These are phyloP conservation scores for Lachnellula occidentalis DNA, from an alignment of 2,329 filamentous ascomycete species.

Conservation along the genomic window DNA sequence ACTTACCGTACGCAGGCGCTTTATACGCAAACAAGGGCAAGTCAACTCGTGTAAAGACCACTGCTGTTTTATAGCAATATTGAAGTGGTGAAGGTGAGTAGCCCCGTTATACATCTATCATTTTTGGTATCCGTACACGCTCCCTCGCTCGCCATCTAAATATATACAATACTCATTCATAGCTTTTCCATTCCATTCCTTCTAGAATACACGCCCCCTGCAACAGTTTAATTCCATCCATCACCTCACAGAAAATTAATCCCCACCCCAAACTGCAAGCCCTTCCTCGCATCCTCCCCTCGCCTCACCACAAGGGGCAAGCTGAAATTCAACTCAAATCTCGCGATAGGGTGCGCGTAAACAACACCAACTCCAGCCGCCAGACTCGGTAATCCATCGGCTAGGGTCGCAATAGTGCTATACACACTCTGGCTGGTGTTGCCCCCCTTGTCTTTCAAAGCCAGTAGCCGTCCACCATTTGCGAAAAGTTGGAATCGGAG, in stretches of 20 bases:
- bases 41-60: too few species aligned
- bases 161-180: too few species aligned
- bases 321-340: constrained; percentile 95
- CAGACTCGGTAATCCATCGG: constrained; percentile 72
- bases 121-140: too few species aligned
- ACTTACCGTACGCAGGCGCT: too few species aligned
- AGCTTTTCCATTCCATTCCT: not conserved
- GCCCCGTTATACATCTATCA: too few species aligned
- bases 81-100: too few species aligned
- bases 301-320: constrained; percentile 75
- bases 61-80: too few species aligned
- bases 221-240: not conserved
- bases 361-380: constrained; percentile 86
- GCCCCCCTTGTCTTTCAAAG: constrained; percentile 50
- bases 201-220: constrained; percentile 4
- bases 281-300: constrained; percentile 85
- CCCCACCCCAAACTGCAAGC: constrained; percentile 89
- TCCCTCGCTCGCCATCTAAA: too few species aligned
- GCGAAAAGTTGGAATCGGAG: constrained; percentile 85
- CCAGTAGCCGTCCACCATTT: constrained; percentile 81
- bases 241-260: constrained; percentile 78
- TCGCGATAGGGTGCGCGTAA: constrained; percentile 87
- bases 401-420: constrained; percentile 63
- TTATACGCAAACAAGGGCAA: too few species aligned
- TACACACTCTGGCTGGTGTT: constrained; percentile 34